Conservation (phyloP, 169 alveolate species). For the Plasmodium chabaudi region DNA sequence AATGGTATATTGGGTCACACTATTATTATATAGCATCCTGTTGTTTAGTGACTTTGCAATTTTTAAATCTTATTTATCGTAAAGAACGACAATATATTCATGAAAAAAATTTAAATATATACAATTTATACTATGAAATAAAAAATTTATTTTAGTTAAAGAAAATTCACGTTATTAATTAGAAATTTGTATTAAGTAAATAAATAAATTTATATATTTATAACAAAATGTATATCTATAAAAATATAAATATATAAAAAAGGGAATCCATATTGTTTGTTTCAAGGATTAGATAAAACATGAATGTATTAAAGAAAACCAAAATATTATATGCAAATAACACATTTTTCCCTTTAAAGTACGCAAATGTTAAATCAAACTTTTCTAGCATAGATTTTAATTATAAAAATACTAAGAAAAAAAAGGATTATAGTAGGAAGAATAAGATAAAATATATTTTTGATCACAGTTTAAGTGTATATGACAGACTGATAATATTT, state of each 20-base stretch:
- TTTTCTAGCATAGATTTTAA: conserved; percentile 48
- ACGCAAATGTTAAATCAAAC: conserved; percentile 37
- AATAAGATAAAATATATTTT: conserved; percentile 20
- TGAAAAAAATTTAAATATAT: too few relatives aligned
- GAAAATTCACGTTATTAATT: background rate
- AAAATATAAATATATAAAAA: background rate
- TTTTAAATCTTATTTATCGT: too few relatives aligned
- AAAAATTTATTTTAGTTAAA: background rate
- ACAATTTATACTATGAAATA: background rate
- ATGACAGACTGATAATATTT: conserved; percentile 43
- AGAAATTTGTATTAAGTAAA: background rate
- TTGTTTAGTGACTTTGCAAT: too few relatives aligned
- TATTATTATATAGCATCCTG: too few relatives aligned
- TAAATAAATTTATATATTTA: background rate
- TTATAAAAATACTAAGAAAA: conserved; percentile 27
- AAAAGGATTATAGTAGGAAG: conserved; percentile 1
- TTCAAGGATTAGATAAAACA: conserved; percentile 20
- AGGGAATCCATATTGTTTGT: conserved; percentile 14
- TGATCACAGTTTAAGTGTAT: conserved; percentile 21
- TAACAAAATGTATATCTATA: background rate
- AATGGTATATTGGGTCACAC: too few relatives aligned
- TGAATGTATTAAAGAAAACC: conserved; percentile 39
- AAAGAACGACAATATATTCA: too few relatives aligned
- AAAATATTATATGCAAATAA: conserved; percentile 24
- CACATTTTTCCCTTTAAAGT: conserved; percentile 27